phyloP scores from a whole-genome alignment of 352 stramenopile genomes.

The Phytophthora pini region DNA sequence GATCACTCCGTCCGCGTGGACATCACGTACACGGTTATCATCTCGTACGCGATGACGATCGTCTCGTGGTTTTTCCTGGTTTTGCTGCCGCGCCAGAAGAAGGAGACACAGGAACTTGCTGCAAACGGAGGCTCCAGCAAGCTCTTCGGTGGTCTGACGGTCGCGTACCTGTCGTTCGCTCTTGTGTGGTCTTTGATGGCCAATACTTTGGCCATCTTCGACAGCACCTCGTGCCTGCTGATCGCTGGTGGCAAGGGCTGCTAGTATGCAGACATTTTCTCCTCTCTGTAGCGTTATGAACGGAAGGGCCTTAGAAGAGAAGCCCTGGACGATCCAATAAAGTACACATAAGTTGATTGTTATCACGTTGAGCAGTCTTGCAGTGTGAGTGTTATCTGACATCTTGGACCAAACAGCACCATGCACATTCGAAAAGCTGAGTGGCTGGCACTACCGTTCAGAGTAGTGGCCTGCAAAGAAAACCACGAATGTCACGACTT shows the following conservation, averaged over 20 bases:
- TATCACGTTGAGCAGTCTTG: conserved; percentile 4
- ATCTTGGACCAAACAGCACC: too few species aligned
- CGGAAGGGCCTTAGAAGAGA: conserved; percentile 15
- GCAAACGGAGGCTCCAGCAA: conserved; percentile 42
- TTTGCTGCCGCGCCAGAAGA: conserved; percentile 49
- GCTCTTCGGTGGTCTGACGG: conserved; percentile 39
- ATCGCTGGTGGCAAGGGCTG: conserved; percentile 52
- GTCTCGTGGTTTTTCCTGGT: conserved; percentile 44
- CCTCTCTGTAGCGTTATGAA: conserved; percentile 25
- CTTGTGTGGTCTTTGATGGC: conserved; percentile 48
- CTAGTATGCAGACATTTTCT: conserved; percentile 8
- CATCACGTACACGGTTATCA: conserved; percentile 48
- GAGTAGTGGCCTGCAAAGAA: too few species aligned
- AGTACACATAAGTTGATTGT: conserved; percentile 25
- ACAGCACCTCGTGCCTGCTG: conserved; percentile 46
- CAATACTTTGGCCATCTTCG: conserved; percentile 47
- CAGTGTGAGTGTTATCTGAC: too few species aligned
- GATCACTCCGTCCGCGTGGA: conserved; percentile 39
- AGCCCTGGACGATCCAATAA: conserved; percentile 25
- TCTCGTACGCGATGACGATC: conserved; percentile 49
- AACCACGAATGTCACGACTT: too few species aligned
- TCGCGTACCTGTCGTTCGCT: conserved; percentile 44
- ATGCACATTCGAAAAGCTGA: too few species aligned
- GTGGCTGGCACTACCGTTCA: too few species aligned
- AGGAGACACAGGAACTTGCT: conserved; percentile 43